Percentiles rank a stretch among this genome's conserved stretches.
These are phyloP conservation scores for Sphagnum fallax DNA, from an alignment of 228 moss, liverwort and hornwort species.

Conservation along the genomic window DNA sequence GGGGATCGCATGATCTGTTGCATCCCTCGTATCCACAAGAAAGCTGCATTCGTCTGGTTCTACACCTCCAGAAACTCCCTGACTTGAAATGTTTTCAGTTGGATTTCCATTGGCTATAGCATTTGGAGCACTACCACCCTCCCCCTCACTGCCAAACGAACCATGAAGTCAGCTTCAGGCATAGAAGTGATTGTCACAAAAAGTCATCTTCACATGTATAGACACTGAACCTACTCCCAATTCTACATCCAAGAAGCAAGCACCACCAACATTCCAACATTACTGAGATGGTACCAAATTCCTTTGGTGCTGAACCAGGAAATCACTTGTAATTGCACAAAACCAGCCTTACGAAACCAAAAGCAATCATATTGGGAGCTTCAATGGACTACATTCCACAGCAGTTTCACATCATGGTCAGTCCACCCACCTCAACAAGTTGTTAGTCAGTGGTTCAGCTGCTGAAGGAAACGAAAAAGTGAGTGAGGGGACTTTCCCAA, in stretches of 20 bases:
- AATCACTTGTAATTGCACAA: too few species aligned
- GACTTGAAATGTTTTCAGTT: constrained; percentile 29
- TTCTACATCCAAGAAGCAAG: too few species aligned
- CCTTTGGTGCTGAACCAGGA: too few species aligned
- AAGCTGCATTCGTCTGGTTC: constrained; percentile 11
- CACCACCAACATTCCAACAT: too few species aligned
- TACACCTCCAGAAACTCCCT: constrained; percentile 19
- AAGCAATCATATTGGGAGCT: too few species aligned
- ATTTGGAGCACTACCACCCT: constrained; percentile 30
- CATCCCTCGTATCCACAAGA: constrained; percentile 1
- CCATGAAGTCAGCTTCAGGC: too few species aligned
- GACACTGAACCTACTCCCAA: too few species aligned
- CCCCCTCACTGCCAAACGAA: constrained; percentile 45
- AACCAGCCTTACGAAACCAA: too few species aligned
- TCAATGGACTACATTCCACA: too few species aligned
- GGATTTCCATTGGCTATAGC: constrained; percentile 30
- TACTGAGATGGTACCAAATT: too few species aligned
- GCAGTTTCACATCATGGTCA: not conserved
- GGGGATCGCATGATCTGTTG: constrained; percentile 1
- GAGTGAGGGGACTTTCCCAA: constrained; percentile 16
- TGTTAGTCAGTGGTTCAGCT: constrained; percentile 54
- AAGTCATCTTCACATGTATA: too few species aligned
- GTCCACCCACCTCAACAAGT: constrained; percentile 43
- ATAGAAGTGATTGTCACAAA: too few species aligned
- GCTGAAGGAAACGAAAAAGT: constrained; percentile 30